Evolutionary conservation across 2,329 filamentous ascomycete species (phyloP), one percentile per base, ranked within the genome.

Genomic region (Apiospora malaysiana): DNA sequence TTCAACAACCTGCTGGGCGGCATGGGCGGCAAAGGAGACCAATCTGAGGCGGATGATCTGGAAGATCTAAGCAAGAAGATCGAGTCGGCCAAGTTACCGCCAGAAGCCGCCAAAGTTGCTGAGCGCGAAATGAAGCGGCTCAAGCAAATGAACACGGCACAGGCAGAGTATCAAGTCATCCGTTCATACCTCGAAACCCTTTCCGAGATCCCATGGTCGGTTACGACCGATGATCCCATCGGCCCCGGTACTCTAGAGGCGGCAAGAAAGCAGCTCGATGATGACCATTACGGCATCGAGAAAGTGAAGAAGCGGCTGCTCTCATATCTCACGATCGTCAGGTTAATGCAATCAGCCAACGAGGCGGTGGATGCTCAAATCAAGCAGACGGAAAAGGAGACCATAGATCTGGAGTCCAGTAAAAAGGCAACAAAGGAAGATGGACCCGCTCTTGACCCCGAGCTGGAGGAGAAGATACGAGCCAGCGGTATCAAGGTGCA

Each of bases 251-350:
- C 95, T 0, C 81, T 98, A 70, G 86, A 88, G 71, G 89, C 88
- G 75, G 96, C 96, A 8, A 90, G 94, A 70, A 93, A 94, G 82
- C 96, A 98, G 81, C 88, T 99, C 7, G 94, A 99, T 77, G 92
- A 97, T 74, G 96, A 99, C 78, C 96, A 99, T 81, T 98, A 98
- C 76, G 96, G 96, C 0, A 85, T 99, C 18, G 94, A 98, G 73
- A 97, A 95, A 82, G 95, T 99, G 78, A 99, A 99, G 89, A 98
- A 97, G 87, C 89, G 96, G 59, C 83, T 99, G 27, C 87, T 99
- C 6, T 97, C 98, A 81, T 99, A 99, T 79, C 87, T 99, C 59
- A 97, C 96, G 2, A 96, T 99, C n/a, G 86, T 99, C 69, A 93
- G 96, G 76, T 87, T 99, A 70, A 99, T 98, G 86, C 95, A 98